Evolutionary conservation across 441 rosid genomes (phyloP), one percentile per base, ranked within the genome.

Genomic region (Lepidium campestre): DNA sequence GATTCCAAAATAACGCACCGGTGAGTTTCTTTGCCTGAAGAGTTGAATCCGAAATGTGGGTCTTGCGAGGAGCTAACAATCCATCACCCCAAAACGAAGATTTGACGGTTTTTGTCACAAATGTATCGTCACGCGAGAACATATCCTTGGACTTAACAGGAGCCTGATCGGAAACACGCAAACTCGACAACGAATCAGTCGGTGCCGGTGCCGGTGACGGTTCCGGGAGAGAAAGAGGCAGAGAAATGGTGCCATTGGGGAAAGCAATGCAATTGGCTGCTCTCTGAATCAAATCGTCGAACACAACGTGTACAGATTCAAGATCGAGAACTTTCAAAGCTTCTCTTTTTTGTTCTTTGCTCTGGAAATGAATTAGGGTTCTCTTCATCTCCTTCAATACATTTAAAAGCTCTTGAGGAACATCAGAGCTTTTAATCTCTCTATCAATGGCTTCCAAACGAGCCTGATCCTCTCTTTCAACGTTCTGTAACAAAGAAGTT

Each of bases 211-310:
- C 1, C 47, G 58, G 57, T 18, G 0, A 2, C 12, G 41, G 40
- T 27, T 0, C 12, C 18, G 19, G 57, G 9, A 31, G 0, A 29
- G 58, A 54, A 50, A 29, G 74, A 36, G 57, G 2, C 11, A 41
- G 12, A 65, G 70, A 27, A 5, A 80, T 10, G 29, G 79, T 75
- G 18, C 48, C 81, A 25, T 72, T 59, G 22, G 83, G 32, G 2
- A 62, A 79, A n/a, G 79, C 67, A 34, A 89, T 46, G 53, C 96
- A 89, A 52, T 65, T 56, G 4, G 94, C 85, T 64, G 97, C 99
- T 79, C 94, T 86, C 68, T 89, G 97, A 59, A 94, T 86, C 62
- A 77, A 82, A 14, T 86, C 94, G 63, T 89, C 99, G 79, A 91
- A 94, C 68, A 85, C 13, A 0, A 78, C 56, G 62, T 94, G 97